Base-by-base conservation (phyloP, 176 grass and related monocot species). In the Ampelocalamus luodianensis region DNA sequence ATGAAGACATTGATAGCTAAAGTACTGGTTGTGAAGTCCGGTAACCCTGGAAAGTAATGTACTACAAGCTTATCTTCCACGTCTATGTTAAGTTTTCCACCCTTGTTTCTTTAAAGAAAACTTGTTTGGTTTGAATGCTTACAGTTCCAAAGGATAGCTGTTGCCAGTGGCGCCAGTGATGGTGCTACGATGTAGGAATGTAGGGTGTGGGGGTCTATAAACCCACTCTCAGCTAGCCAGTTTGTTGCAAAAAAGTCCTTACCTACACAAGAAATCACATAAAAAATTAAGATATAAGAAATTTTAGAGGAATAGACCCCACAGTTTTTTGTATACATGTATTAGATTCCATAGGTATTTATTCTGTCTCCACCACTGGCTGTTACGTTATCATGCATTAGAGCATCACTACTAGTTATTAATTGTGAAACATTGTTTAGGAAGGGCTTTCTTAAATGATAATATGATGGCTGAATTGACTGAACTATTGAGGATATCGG, bases 1-100 rank as follows among this genome's bases (percentile, higher is more conserved):
- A 95, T 97, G 89, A 98, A 98, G 85, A 98, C 79, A 68, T 85
- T 98, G 39, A 34, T 85, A 53, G 78, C 68, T 20, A 93, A 92
- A 69, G 56, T 60, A 26, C 71, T 97, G 64, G 89, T 95, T 49
- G 50, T 63, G 49, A 98, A 92, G 81, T 87, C 70, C 42, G 90
- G 85, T 71, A 85, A 71, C 64, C 95, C 95, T 53, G 93, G 85
- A 80, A 93, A 92, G 95, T 98, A 90, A 88, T 81, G 74, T 76
- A 77, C 32, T 14, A 68, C 11, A 72, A 2, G 32, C 69, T 48
- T 56, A 81, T 46, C 26, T 56, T 55, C n/a, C 8, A 69, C 65
- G n/a, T 45, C 39, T 86, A 53, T 38, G 24, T 79, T 84, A 59
- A 38, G 16, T 48, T 44, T 34, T 79, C 15, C 6, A 10, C 27